Conservation (phyloP, 1,284 basidiomycete genomes). For the Irpex rosettiformis region DNA sequence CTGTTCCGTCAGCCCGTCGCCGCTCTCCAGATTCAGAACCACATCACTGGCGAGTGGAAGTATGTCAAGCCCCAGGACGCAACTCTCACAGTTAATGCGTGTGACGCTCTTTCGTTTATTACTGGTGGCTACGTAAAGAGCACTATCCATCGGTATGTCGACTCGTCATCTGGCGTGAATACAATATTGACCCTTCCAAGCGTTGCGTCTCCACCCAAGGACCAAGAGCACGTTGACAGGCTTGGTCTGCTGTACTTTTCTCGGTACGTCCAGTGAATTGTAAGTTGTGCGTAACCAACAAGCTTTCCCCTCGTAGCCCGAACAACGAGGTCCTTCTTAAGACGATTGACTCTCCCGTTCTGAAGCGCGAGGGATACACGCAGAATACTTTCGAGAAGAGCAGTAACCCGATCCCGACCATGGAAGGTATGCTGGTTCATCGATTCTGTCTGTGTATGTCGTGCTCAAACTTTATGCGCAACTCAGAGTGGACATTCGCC, state of each 20-base stretch:
- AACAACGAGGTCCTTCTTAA: slow-evolving; percentile 41
- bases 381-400: slow-evolving; percentile 47
- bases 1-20: slow-evolving; percentile 46
- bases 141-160: slow-evolving; percentile 42
- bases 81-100: slow-evolving; percentile 48
- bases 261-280: slow-evolving; percentile 24
- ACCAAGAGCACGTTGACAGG: slow-evolving; percentile 50
- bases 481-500: slow-evolving; percentile 41
- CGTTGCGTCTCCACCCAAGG: slow-evolving; percentile 45
- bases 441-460: background rate
- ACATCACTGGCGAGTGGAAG: slow-evolving; percentile 39
- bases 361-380: slow-evolving; percentile 43
- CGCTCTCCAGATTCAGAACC: slow-evolving; percentile 40
- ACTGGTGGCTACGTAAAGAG: slow-evolving; percentile 50
- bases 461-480: background rate
- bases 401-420: slow-evolving; percentile 42
- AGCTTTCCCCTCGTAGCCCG: slow-evolving; percentile 28
- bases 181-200: slow-evolving; percentile 18
- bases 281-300: too few relatives aligned
- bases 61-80: slow-evolving; percentile 46
- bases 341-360: slow-evolving; percentile 44
- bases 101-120: slow-evolving; percentile 48
- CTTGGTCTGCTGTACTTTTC: slow-evolving; percentile 53
- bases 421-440: slow-evolving; percentile 32
- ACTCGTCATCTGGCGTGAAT: background rate